Evolutionary conservation across 805 yeast species (phyloP).

Genomic region (Zygoascus tannicola): DNA sequence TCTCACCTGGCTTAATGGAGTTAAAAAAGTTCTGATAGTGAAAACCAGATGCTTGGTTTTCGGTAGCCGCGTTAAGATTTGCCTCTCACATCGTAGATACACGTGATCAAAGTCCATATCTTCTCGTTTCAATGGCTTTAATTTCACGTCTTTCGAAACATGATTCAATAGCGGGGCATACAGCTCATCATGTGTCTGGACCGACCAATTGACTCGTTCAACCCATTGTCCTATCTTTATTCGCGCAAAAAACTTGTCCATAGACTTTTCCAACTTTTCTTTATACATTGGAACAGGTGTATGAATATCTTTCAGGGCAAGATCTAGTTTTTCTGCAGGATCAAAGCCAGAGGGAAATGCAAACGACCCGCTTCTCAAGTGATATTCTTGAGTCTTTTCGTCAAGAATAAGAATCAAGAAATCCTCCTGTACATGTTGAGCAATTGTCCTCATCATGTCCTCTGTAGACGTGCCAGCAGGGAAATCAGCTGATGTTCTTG

Average conservation of each 20-base stretch:
- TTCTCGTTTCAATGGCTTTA: slow-evolving; percentile 25
- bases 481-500: slow-evolving; percentile 19
- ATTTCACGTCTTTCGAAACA: slow-evolving; percentile 26
- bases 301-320: slow-evolving; percentile 53
- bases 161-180: slow-evolving; percentile 40
- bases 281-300: slow-evolving; percentile 64
- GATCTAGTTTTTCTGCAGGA: slow-evolving; percentile 44
- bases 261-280: slow-evolving; percentile 45
- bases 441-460: slow-evolving; percentile 15
- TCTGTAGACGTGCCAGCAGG: slow-evolving; percentile 7
- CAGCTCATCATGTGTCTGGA: slow-evolving; percentile 51
- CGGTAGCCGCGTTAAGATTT: slow-evolving; percentile 45
- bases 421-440: slow-evolving; percentile 50
- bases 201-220: slow-evolving; percentile 59
- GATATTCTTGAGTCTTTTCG: slow-evolving; percentile 38
- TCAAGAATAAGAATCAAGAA: slow-evolving; percentile 45
- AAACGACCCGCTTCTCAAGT: slow-evolving; percentile 45
- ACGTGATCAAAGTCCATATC: slow-evolving; percentile 32
- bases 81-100: slow-evolving; percentile 54
- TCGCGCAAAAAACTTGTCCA: slow-evolving; percentile 58
- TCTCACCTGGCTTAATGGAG: slow-evolving; percentile 42
- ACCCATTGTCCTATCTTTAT: slow-evolving; percentile 46
- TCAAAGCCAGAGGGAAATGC: slow-evolving; percentile 69
- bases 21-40: slow-evolving; percentile 47
- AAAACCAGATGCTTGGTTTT: slow-evolving; percentile 38